Percentiles rank a stretch among this genome's conserved stretches.
Evolutionary conservation across 2,329 filamentous ascomycete species (phyloP).

Genomic region (Penicillium digitatum): DNA sequence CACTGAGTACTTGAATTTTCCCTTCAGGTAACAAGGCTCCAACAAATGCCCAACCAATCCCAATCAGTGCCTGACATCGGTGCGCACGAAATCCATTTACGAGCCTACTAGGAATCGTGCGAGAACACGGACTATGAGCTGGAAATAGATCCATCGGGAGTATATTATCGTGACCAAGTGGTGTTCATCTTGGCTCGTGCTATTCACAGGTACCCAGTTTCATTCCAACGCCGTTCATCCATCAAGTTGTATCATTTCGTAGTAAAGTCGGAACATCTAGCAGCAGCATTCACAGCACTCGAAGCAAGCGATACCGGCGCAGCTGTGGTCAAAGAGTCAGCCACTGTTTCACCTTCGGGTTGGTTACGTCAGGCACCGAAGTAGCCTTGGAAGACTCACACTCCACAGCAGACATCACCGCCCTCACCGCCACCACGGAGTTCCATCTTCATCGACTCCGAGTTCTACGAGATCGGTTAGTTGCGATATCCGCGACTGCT

Average conservation of each 20-base stretch:
- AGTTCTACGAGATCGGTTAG: background rate
- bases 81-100: background rate
- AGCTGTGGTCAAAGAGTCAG: background rate
- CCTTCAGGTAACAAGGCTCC: background rate
- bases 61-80: background rate
- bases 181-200: background rate
- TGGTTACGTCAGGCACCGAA: background rate
- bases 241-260: background rate
- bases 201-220: background rate
- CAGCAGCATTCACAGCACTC: slow-evolving; percentile 11
- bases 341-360: background rate
- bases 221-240: background rate
- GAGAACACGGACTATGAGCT: background rate
- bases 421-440: slow-evolving; percentile 7
- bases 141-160: background rate
- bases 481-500: background rate
- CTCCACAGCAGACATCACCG: slow-evolving; percentile 8
- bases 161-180: background rate
- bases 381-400: background rate
- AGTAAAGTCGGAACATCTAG: background rate
- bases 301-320: slow-evolving; percentile 7
- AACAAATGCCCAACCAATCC: no score
- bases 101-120: background rate
- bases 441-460: slow-evolving; percentile 10
- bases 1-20: background rate